A percentile compares a stretch with the other conserved stretches of the same genome.
These are phyloP conservation scores for Canna indica DNA, from an alignment of 176 grass and related monocot genomes.

Conservation along the genomic window DNA sequence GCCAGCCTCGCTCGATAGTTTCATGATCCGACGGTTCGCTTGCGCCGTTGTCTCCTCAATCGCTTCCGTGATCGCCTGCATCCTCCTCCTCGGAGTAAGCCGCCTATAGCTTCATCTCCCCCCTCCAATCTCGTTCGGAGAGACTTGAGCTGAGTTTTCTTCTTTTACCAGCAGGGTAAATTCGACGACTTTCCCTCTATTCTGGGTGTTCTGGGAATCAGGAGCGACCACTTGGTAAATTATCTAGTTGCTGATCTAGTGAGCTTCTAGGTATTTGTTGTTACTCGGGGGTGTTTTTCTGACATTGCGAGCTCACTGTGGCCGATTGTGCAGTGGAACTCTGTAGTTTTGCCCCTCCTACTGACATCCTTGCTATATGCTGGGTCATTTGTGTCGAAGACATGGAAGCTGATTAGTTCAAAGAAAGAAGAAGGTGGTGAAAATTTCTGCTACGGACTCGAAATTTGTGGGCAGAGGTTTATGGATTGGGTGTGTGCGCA, in stretches of 20 bases:
- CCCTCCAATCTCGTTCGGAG: not conserved
- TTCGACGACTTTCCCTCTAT: conserved; percentile 27
- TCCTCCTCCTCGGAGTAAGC: conserved; percentile 45
- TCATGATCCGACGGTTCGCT: conserved; percentile 48
- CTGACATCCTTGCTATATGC: conserved; percentile 69
- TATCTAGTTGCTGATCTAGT: not conserved
- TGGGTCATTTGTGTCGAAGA: conserved; percentile 42
- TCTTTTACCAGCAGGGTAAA: conserved; percentile 17
- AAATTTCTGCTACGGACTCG: conserved; percentile 4
- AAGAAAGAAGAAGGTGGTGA: not conserved
- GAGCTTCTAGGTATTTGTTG: not conserved
- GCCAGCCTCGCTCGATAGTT: conserved; percentile 33
- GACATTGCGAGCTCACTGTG: not conserved
- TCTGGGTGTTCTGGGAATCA: conserved; percentile 49
- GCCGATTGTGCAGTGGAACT: conserved; percentile 43
- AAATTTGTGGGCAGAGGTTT: conserved; percentile 23
- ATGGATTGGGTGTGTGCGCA: conserved; percentile 19
- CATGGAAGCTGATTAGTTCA: conserved; percentile 21
- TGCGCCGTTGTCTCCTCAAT: conserved; percentile 50
- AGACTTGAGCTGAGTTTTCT: conserved; percentile 16
- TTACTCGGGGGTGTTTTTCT: not conserved
- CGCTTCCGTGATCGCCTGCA: conserved; percentile 28
- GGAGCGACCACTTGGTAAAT: conserved; percentile 51
- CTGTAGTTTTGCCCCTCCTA: conserved; percentile 50
- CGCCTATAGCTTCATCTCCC: not conserved